Conservation (phyloP, 768 basidiomycete species). For the Mycena belliarum region DNA sequence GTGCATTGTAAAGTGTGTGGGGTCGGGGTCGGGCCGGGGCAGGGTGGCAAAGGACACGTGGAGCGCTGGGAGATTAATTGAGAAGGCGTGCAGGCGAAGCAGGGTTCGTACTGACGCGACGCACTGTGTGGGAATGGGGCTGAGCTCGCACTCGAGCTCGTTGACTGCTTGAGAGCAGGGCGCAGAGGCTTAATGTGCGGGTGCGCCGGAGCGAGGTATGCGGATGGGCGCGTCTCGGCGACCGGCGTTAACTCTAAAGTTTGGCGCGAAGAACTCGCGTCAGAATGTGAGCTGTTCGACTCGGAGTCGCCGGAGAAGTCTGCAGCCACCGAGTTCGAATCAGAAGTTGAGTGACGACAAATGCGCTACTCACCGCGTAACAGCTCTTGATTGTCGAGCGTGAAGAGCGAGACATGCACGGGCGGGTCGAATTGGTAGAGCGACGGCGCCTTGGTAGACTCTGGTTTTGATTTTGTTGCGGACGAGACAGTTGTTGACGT, state of each 20-base stretch:
- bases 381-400: background rate
- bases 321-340: background rate
- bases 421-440: background rate
- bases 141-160: slow-evolving; percentile 16
- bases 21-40: slow-evolving; percentile 16
- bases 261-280: slow-evolving; percentile 13
- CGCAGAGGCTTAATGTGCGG: slow-evolving; percentile 16
- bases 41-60: slow-evolving; percentile 21
- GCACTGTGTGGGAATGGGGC: slow-evolving; percentile 9
- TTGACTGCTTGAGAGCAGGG: slow-evolving; percentile 19
- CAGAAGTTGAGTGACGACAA: background rate
- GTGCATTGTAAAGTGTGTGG: slow-evolving; percentile 40
- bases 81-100: background rate
- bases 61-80: background rate
- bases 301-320: slow-evolving; percentile 12
- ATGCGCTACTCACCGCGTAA: background rate
- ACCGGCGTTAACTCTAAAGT: slow-evolving; percentile 17
- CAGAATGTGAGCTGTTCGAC: slow-evolving; percentile 16
- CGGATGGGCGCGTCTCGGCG: background rate
- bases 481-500: background rate
- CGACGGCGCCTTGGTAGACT: background rate
- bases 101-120: background rate
- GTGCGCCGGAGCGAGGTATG: background rate
- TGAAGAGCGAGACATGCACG: slow-evolving; percentile 6
- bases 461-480: background rate